These are phyloP conservation scores for Lepidium sativum DNA, from an alignment of 345 rosid species.

Conservation along the genomic window DNA sequence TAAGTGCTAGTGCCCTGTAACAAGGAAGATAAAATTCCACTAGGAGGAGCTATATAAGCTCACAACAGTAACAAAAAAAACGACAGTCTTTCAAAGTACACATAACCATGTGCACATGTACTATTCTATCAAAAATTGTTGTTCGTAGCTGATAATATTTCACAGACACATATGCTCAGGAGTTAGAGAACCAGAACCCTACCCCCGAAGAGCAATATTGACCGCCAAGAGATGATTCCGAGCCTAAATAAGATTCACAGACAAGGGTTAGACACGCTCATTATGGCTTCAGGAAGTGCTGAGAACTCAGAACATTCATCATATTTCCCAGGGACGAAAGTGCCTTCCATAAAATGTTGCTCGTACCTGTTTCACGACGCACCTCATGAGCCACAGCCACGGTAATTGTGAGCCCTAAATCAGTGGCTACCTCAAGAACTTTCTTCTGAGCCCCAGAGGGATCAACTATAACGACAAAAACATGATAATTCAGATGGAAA, in stretches of 20 bases:
- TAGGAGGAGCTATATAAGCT: background rate
- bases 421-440: constrained; percentile 56
- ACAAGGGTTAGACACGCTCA: background rate
- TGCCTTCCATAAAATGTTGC: background rate
- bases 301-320: background rate
- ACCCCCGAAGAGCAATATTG: constrained; percentile 40
- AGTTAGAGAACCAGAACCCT: constrained; percentile 33
- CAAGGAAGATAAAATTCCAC: constrained; percentile 1
- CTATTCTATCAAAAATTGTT: background rate
- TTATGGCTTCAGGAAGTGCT: background rate
- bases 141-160: background rate
- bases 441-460: constrained; percentile 65
- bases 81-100: background rate
- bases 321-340: background rate
- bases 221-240: constrained; percentile 28
- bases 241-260: constrained; percentile 31
- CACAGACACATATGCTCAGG: background rate
- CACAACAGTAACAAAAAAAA: background rate
- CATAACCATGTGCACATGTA: background rate
- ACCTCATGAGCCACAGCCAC: constrained; percentile 80
- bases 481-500: background rate
- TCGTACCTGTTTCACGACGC: constrained; percentile 36
- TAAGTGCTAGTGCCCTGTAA: constrained; percentile 78
- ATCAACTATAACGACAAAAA: constrained; percentile 45
- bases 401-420: constrained; percentile 48